Conservation (phyloP, 768 basidiomycete species). For the Kwoniella pini region DNA sequence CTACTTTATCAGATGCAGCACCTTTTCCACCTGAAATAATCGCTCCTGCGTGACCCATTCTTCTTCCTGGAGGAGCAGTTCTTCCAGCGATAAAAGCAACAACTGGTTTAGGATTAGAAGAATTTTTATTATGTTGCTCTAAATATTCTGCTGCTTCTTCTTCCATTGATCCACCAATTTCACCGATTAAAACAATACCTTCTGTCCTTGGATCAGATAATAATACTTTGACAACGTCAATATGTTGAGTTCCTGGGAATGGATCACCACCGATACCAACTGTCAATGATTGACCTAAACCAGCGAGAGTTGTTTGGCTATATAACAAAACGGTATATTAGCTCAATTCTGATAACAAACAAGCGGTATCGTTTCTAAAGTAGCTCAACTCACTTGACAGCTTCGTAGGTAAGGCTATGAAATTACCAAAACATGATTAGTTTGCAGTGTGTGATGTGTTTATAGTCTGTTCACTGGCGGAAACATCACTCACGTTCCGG, state of each 20-base stretch:
- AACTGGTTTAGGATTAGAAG: conserved; percentile 84
- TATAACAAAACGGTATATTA: not conserved
- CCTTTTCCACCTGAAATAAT: conserved; percentile 99
- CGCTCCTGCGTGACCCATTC: conserved; percentile 98
- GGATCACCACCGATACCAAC: conserved; percentile 87
- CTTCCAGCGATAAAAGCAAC: conserved; percentile 97
- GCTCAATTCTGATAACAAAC: not conserved
- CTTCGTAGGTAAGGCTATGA: conserved; percentile 81
- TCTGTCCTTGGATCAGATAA: conserved; percentile 91
- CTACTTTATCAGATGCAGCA: conserved; percentile 89
- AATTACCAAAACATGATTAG: not conserved
- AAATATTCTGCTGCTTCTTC: conserved; percentile 98
- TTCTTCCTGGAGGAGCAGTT: conserved; percentile 94
- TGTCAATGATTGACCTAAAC: conserved; percentile 93
- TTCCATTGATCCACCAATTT: conserved; percentile 99
- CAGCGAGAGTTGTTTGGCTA: conserved; percentile 88
- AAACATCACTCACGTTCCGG: conserved; percentile 48
- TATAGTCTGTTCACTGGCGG: not conserved
- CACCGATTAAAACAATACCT: conserved; percentile 97
- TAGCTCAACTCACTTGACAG: conserved; percentile 65
- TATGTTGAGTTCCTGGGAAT: conserved; percentile 71
- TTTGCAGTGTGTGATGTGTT: not conserved
- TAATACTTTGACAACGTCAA: conserved; percentile 95
- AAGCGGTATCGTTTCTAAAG: not conserved
- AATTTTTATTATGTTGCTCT: conserved; percentile 86